These are phyloP conservation scores for Metarhizium guizhouense DNA, from an alignment of 2,329 filamentous ascomycete species.

Conservation along the genomic window DNA sequence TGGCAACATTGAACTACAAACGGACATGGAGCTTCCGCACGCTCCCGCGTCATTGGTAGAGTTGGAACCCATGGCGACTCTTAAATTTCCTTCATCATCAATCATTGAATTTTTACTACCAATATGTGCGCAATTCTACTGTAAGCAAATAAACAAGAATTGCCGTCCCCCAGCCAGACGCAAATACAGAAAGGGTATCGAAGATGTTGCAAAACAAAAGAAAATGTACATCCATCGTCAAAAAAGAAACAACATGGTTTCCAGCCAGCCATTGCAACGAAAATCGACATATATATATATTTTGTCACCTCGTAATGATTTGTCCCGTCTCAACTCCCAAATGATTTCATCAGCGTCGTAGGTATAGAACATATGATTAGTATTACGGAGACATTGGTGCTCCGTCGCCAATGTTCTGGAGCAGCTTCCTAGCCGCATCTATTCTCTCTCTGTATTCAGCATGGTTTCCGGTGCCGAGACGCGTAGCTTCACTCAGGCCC, in stretches of 20 bases:
- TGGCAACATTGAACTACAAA: too few species aligned
- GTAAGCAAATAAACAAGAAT: not conserved
- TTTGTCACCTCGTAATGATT: not conserved
- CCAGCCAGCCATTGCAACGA: not conserved
- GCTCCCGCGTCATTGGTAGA: too few species aligned
- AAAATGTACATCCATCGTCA: not conserved
- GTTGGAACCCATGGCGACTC: too few species aligned
- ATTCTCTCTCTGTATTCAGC: slow-evolving; percentile 61
- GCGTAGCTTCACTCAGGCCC: slow-evolving; percentile 45
- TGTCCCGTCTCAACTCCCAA: not conserved
- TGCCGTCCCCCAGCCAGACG: not conserved
- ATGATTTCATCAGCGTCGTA: slow-evolving; percentile 1
- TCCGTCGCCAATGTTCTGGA: slow-evolving; percentile 38
- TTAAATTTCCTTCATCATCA: too few species aligned
- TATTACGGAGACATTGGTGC: not conserved
- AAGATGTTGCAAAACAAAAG: slow-evolving; percentile 4
- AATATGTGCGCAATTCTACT: not conserved
- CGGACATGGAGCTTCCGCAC: too few species aligned
- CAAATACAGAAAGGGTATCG: slow-evolving; percentile 18
- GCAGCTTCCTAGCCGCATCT: slow-evolving; percentile 62
- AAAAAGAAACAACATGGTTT: not conserved
- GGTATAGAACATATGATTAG: not conserved
- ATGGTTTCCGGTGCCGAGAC: slow-evolving; percentile 47
- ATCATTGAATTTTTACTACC: not conserved
- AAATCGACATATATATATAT: not conserved